These are phyloP conservation scores for Fusarium succisae DNA, from an alignment of 2,329 filamentous ascomycete species.

Conservation along the genomic window DNA sequence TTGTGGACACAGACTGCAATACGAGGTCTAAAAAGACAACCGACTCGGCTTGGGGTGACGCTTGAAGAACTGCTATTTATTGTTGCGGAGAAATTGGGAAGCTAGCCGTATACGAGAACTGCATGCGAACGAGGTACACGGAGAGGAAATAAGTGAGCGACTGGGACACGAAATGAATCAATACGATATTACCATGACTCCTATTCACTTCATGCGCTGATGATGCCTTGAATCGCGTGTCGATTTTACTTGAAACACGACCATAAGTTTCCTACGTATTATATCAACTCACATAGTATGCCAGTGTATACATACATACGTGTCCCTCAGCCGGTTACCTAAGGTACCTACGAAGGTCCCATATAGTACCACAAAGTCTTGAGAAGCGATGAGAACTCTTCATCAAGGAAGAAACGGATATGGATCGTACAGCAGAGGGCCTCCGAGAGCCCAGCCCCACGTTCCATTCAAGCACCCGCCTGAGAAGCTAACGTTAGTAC, in stretches of 20 bases:
- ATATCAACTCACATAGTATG: background rate
- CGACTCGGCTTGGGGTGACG: background rate
- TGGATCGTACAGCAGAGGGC: background rate
- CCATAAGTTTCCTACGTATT: background rate
- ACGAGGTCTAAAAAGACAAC: slow-evolving; percentile 33
- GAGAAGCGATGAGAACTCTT: background rate
- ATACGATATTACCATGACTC: background rate
- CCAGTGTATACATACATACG: background rate
- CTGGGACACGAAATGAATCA: background rate
- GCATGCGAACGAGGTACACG: background rate
- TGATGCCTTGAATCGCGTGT: background rate
- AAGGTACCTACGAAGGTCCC: background rate
- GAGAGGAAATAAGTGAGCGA: background rate
- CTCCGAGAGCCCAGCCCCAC: slow-evolving; percentile 4
- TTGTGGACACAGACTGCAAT: slow-evolving; percentile 27
- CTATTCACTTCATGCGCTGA: background rate
- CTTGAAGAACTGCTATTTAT: slow-evolving; percentile 1
- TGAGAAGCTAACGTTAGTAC: background rate
- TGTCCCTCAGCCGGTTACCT: background rate
- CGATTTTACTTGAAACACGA: background rate
- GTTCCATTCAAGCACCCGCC: slow-evolving; percentile 9
- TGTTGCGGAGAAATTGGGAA: slow-evolving; percentile 7
- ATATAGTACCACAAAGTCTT: background rate
- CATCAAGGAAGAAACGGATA: background rate
- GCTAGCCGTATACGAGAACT: slow-evolving; percentile 11